Percentiles rank a stretch among this genome's conserved stretches.
These are phyloP conservation scores for Tribonema minus DNA, from an alignment of 108 stramenopile genomes.

Conservation along the genomic window DNA sequence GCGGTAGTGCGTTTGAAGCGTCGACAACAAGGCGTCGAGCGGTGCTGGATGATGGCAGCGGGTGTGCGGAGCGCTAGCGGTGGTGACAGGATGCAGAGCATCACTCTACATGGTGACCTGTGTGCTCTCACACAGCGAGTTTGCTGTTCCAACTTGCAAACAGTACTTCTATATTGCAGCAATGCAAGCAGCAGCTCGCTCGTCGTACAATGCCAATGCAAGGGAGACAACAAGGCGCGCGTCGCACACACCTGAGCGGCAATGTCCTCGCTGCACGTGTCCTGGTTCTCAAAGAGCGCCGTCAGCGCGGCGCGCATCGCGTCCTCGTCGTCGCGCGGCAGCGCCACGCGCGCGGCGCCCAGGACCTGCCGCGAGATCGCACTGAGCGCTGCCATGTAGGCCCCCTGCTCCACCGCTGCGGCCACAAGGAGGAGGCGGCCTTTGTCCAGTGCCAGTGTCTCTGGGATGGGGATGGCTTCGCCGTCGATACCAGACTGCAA, in stretches of 20 bases:
- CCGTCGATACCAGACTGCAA: conserved; percentile 19
- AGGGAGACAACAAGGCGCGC: not conserved
- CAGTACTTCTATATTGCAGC: too few relatives aligned
- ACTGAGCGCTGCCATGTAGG: conserved; percentile 32
- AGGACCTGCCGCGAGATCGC: conserved; percentile 33
- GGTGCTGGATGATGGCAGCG: too few relatives aligned
- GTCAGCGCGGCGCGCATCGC: conserved; percentile 14
- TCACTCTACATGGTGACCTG: not conserved
- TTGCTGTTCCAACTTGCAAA: too few relatives aligned
- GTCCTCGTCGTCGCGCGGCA: conserved; percentile 11
- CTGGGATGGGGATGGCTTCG: conserved; percentile 35
- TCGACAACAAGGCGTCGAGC: not conserved
- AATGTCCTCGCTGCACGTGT: conserved; percentile 34
- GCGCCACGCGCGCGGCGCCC: conserved; percentile 1
- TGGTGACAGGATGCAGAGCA: not conserved
- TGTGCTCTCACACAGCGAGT: not conserved
- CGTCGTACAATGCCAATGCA: not conserved
- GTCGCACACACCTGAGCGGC: conserved; percentile 25
- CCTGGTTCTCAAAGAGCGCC: conserved; percentile 42
- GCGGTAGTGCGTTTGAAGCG: not conserved
- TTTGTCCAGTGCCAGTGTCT: conserved; percentile 35
- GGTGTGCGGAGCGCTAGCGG: not conserved
- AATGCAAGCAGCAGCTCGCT: not conserved
- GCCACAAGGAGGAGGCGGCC: conserved; percentile 31
- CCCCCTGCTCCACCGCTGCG: conserved; percentile 39